Evolutionary conservation across 768 basidiomycete species (phyloP).

Genomic region (Strobilomyces confusus): DNA sequence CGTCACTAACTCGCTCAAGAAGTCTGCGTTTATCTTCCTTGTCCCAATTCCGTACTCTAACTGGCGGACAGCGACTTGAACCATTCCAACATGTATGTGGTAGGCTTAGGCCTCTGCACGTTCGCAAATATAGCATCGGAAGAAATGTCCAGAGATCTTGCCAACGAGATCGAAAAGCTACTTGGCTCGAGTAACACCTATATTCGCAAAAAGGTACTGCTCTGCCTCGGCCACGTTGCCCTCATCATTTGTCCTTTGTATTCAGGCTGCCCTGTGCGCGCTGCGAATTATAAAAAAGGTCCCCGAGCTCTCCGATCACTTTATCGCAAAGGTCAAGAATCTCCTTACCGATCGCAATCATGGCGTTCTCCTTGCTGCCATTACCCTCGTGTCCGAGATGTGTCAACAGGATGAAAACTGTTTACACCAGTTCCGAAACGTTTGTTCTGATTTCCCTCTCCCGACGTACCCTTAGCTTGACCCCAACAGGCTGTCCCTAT

Average conservation of each 20-base stretch:
- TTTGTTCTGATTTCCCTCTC: conserved; percentile 34
- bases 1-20: conserved; percentile 97
- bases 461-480: conserved; percentile 6
- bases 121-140: conserved; percentile 99
- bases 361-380: conserved; percentile 90
- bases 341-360: conserved; percentile 95
- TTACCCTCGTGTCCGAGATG: conserved; percentile 95
- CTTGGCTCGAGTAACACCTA: conserved; percentile 97
- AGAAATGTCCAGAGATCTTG: conserved; percentile 98
- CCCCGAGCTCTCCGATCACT: conserved; percentile 93
- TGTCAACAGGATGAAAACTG: conserved; percentile 71
- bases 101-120: conserved; percentile 94
- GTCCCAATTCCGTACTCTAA: conserved; percentile 8
- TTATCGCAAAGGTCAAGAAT: conserved; percentile 80
- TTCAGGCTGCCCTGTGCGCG: conserved; percentile 90
- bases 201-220: conserved; percentile 90
- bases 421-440: conserved; percentile 87
- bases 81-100: conserved; percentile 98
- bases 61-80: conserved; percentile 83
- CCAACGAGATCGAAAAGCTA: conserved; percentile 96
- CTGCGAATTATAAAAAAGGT: conserved; percentile 93
- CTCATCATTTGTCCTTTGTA: not conserved
- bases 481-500: conserved; percentile 75
- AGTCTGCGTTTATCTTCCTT: conserved; percentile 45
- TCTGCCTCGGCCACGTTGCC: not conserved